These are phyloP conservation scores for Tuber aestivum DNA, from an alignment of 495 filamentous ascomycete genomes.

Conservation along the genomic window DNA sequence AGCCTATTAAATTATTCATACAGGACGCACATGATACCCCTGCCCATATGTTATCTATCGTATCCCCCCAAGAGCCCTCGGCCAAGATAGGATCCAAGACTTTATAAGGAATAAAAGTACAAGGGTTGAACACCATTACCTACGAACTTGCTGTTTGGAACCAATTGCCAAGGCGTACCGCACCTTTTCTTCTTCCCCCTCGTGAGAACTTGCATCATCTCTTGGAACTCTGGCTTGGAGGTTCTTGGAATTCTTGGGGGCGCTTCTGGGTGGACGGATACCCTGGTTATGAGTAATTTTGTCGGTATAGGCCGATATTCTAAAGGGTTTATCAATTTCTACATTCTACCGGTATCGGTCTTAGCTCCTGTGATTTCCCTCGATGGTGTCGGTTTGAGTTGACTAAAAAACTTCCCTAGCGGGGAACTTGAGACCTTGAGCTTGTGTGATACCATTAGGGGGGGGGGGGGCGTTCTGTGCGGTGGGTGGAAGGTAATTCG, in stretches of 20 bases:
- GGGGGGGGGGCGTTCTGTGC: background rate
- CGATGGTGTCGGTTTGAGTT: conserved; percentile 9
- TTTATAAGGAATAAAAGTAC: conserved; percentile 11
- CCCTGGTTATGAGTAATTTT: conserved; percentile 4
- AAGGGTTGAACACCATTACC: conserved; percentile 14
- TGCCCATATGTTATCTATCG: conserved; percentile 4
- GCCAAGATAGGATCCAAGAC: conserved; percentile 1
- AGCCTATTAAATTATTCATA: background rate
- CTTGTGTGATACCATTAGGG: background rate
- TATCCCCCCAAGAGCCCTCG: background rate
- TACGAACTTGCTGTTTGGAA: conserved; percentile 15
- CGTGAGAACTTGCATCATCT: conserved; percentile 24
- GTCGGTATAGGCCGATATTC: conserved; percentile 17
- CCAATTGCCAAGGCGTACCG: conserved; percentile 24
- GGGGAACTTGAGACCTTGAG: background rate
- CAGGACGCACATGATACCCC: conserved; percentile 3
- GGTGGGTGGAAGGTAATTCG: conserved; percentile 10
- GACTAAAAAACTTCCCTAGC: conserved; percentile 1
- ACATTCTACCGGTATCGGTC: conserved; percentile 10
- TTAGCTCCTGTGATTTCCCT: conserved; percentile 16
- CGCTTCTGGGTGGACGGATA: conserved; percentile 7
- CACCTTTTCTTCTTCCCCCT: conserved; percentile 8
- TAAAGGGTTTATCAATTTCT: conserved; percentile 17
- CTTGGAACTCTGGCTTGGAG: conserved; percentile 22
- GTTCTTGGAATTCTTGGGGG: conserved; percentile 26